phyloP scores from a whole-genome alignment of 306 rosid genomes.

The Lathyrus sativus region DNA sequence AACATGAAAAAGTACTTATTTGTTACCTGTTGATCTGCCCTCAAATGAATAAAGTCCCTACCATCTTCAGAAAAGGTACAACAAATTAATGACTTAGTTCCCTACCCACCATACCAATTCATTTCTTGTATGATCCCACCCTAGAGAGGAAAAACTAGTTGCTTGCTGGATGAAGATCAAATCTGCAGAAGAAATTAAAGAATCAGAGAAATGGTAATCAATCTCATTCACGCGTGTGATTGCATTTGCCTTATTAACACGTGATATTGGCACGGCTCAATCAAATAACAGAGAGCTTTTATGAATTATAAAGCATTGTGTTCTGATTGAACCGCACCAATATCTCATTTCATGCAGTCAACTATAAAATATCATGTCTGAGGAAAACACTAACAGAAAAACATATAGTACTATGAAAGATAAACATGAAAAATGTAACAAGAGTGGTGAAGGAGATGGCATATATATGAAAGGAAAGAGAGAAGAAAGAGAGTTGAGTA shows the following conservation, averaged over 20 bases:
- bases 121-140: constrained; percentile 20
- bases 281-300: constrained; percentile 63
- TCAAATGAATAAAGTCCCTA: constrained; percentile 36
- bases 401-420: constrained; percentile 16
- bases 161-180: constrained; percentile 23
- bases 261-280: constrained; percentile 94
- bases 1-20: constrained; percentile 28
- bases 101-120: constrained; percentile 42
- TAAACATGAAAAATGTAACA: neutral
- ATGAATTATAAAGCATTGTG: constrained; percentile 38
- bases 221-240: neutral
- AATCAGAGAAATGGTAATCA: constrained; percentile 16
- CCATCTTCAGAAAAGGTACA: constrained; percentile 17
- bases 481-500: constrained; percentile 32
- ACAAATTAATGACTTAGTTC: constrained; percentile 5
- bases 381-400: constrained; percentile 27
- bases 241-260: constrained; percentile 16
- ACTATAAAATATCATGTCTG: neutral
- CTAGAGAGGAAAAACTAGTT: neutral
- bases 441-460: constrained; percentile 33
- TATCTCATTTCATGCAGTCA: constrained; percentile 44
- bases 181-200: constrained; percentile 34
- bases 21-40: constrained; percentile 5
- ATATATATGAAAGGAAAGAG: constrained; percentile 13
- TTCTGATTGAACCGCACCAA: constrained; percentile 79